Percentiles rank a stretch among this genome's conserved stretches.
phyloP scores from a whole-genome alignment of 2,329 filamentous ascomycete species.

The Fusarium nisikadoi region DNA sequence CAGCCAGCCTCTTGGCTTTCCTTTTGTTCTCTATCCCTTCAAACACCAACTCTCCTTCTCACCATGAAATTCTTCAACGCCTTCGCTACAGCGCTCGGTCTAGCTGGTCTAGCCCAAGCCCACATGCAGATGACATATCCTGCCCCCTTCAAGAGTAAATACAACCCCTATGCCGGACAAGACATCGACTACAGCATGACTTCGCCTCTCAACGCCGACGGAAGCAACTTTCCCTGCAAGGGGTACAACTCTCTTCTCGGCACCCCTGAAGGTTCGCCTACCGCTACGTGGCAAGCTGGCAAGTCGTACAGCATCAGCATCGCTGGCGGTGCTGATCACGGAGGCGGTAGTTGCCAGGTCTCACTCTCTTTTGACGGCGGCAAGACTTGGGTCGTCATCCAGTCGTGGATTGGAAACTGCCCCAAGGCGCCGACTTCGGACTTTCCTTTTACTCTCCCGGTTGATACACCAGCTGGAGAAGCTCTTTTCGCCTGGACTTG shows the following conservation, averaged over 20 bases:
- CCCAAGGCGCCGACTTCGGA: slow-evolving; percentile 55
- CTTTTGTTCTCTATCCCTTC: not conserved
- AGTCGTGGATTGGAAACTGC: slow-evolving; percentile 66
- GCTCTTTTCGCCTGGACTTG: slow-evolving; percentile 80
- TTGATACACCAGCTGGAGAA: slow-evolving; percentile 53
- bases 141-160: slow-evolving; percentile 62
- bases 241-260: slow-evolving; percentile 63
- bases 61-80: slow-evolving; percentile 23
- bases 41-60: not conserved
- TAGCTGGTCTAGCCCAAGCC: slow-evolving; percentile 56
- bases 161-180: slow-evolving; percentile 57
- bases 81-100: slow-evolving; percentile 53
- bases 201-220: slow-evolving; percentile 67
- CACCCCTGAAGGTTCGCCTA: slow-evolving; percentile 60
- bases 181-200: slow-evolving; percentile 78
- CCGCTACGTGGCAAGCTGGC: slow-evolving; percentile 72
- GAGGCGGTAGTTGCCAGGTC: slow-evolving; percentile 80
- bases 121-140: slow-evolving; percentile 67
- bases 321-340: slow-evolving; percentile 69
- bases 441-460: slow-evolving; percentile 74
- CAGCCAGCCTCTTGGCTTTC: slow-evolving; percentile 5
- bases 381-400: slow-evolving; percentile 72
- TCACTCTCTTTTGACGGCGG: slow-evolving; percentile 79
- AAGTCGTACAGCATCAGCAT: slow-evolving; percentile 70
- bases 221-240: slow-evolving; percentile 81